Conservation (phyloP, 192 early-diverging fungal species). For the Gonapodya prolifera region DNA sequence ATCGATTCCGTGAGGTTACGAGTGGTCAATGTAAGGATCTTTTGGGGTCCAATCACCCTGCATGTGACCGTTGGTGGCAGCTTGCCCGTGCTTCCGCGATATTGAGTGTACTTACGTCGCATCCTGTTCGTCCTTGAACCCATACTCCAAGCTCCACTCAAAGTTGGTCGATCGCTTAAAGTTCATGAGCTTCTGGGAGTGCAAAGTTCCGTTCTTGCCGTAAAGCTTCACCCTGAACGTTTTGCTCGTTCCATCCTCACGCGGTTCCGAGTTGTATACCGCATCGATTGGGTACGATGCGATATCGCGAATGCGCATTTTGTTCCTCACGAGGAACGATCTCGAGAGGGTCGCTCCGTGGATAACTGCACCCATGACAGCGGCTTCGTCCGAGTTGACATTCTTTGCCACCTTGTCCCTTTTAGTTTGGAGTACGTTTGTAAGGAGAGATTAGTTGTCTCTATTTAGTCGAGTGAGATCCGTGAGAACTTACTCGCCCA, state of each 20-base stretch:
- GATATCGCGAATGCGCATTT: conserved; percentile 78
- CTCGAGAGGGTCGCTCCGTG: conserved; percentile 70
- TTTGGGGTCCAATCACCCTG: background rate
- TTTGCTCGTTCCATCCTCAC: conserved; percentile 17
- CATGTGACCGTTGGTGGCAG: conserved; percentile 8
- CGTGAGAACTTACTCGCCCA: conserved; percentile 44
- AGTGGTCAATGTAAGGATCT: conserved; percentile 50
- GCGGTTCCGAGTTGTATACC: conserved; percentile 31
- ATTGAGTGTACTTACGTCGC: conserved; percentile 8
- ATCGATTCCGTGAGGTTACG: conserved; percentile 57
- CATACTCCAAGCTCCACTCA: conserved; percentile 56
- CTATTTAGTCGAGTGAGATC: background rate
- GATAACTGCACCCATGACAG: conserved; percentile 79
- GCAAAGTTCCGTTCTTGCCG: conserved; percentile 50
- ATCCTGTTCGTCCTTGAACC: conserved; percentile 14
- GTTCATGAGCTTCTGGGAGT: conserved; percentile 73
- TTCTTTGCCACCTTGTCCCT: conserved; percentile 81
- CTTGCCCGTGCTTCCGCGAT: background rate
- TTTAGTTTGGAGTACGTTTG: background rate
- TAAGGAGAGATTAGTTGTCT: conserved; percentile 3
- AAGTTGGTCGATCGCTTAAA: conserved; percentile 72
- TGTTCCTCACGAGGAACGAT: conserved; percentile 69
- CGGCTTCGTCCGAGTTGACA: conserved; percentile 93
- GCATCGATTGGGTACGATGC: conserved; percentile 53
- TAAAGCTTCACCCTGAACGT: conserved; percentile 42